Evolutionary conservation across 768 basidiomycete genomes (phyloP).

Genomic region (Leccinum uliginosum): DNA sequence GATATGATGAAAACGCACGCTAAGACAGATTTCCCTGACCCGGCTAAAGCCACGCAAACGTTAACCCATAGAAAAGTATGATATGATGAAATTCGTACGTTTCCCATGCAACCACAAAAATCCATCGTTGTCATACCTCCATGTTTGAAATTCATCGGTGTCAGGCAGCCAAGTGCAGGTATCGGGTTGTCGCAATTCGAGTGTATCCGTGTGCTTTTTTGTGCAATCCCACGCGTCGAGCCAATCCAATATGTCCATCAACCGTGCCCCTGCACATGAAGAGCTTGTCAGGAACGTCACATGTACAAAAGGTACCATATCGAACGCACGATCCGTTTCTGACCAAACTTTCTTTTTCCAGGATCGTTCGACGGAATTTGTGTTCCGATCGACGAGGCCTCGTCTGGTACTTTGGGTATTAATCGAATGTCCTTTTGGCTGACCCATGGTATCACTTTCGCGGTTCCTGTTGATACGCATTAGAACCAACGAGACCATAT

Average conservation of each 20-base stretch:
- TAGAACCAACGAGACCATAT: not conserved
- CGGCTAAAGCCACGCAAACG: not conserved
- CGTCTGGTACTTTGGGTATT: not conserved
- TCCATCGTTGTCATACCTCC: not conserved
- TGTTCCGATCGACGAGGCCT: not conserved
- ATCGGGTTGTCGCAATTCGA: not conserved
- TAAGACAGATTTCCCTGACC: not conserved
- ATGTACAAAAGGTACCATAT: not conserved
- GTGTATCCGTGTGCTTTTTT: not conserved
- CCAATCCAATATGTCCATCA: not conserved
- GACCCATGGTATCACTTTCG: not conserved
- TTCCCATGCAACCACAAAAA: not conserved
- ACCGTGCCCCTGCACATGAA: not conserved
- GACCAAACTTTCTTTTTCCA: not conserved
- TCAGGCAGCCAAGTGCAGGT: not conserved
- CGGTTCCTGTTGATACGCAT: not conserved
- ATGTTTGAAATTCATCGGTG: not conserved
- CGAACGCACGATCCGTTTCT: not conserved
- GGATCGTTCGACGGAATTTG: not conserved
- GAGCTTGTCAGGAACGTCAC: not conserved
- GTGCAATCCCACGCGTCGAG: not conserved
- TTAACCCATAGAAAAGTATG: not conserved
- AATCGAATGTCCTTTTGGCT: not conserved
- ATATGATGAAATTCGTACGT: not conserved
- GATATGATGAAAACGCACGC: not conserved